Evolutionary conservation across 2,329 filamentous ascomycete species (phyloP), one percentile per base, ranked within the genome.

Genomic region (Claviceps cyperi): DNA sequence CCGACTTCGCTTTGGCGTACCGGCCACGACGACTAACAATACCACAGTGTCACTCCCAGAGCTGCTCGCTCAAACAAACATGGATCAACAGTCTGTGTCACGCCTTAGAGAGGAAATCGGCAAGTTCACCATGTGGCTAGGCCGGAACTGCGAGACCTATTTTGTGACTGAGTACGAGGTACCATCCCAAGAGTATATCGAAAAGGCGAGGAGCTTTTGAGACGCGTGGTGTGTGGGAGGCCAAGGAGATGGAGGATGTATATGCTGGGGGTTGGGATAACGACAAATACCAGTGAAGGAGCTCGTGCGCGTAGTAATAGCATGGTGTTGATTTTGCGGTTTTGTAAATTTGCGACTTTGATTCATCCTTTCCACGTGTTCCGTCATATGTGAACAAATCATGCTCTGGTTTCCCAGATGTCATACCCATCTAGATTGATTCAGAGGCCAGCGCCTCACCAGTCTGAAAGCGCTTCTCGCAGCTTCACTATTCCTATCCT

Each of bases 61-160:
- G 63, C 80, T 97, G 40, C 82, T 97, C 54, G 90, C 90, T 4
- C 92, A 98, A 65, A 98, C 92, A 48, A 97, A 97, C 68, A 95
- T 98, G 89, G 92, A 97, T 61, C 76, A 84, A 49, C 89, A 94
- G 64, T 90, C 89, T 2, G 87, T 95, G 41, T 85, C 83, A 54
- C 84, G 89, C 45, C 78, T 97, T 24, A 83, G 89, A 13, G 88
- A 96, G 60, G 92, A 98, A 64, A 76, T 98, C 15, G 77, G 80
- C 57, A 91, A 89, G 66, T 83, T 98, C 66, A 87, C 84, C 11
- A 75, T 80, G 49, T 98, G 90, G 88, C 74, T 98, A 50, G 78
- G 83, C 52, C 85, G 83, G 58, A 81, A 91, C 59, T 80, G 83
- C 14, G 74, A 79, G 51, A 77, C 77, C 22, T 95, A 92, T 67